Base-by-base conservation (phyloP, 768 basidiomycete species). In the Ephemerocybe angulata region DNA sequence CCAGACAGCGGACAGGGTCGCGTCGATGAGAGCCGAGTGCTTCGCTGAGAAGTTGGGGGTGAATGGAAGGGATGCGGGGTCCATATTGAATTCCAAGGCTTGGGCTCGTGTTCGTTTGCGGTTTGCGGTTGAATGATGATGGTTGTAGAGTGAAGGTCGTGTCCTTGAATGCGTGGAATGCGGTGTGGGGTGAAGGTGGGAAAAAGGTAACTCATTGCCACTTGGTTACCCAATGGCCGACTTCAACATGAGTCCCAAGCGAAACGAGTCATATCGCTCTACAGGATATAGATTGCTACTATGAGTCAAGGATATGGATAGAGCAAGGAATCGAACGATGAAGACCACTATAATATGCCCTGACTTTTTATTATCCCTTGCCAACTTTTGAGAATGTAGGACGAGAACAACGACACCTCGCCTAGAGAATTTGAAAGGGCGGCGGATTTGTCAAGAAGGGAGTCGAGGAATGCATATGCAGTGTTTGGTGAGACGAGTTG, bases 401-500 rank as follows among this genome's bases (percentile, higher is more conserved):
- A 67, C 0, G 82, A 78, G 58, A 83, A 92, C 33, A 80, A 55
- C 19, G 70, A 70, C 0, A 77, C 72, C 55, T 90, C 86, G 38
- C 72, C 72, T 7, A 87, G 54, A 0, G 79, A 74, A 1, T 67
- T 67, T 43, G 81, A 76, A 0, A 84, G 60, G 1, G 68, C 58
- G 2, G 73, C 67, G 2, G 82, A 78, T 2, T 76, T 69, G 10
- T 77, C 73, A 13, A 93, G 74, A 5, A 91, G 79, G 7, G 76
- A 70, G 43, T 86, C 83, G 13, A 93, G 74, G 72, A 93, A 91
- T 2, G 73, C 68, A 27, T 73, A 69, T 0, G 87, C 83, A 2
- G 89, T 89, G 12, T 72, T 63, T 3, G 90, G 88, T 1, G 90
- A 93, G 0, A 82, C 78, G n/a, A 93, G 64, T 64, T 93, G 90